Conservation (phyloP, 371 early-diverging fungal genomes). For the Mortierella sp. region DNA sequence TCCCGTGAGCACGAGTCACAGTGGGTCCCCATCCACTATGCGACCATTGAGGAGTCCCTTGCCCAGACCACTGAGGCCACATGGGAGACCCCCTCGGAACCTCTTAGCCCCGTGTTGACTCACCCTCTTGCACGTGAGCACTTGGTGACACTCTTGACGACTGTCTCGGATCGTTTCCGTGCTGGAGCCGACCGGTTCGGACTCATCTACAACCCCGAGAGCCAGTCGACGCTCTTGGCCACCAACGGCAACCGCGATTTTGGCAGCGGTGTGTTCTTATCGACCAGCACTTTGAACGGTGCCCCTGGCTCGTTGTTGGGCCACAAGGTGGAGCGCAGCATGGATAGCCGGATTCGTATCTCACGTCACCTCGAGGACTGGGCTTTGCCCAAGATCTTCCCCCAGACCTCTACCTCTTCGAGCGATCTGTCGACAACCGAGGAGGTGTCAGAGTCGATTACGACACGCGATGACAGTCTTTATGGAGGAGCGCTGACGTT, state of each 20-base stretch:
- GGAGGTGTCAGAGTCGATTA: slow-evolving; percentile 10
- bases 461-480: slow-evolving; percentile 25
- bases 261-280: slow-evolving; percentile 8
- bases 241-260: slow-evolving; percentile 11
- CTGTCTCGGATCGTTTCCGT: slow-evolving; percentile 56
- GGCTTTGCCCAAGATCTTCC: slow-evolving; percentile 38
- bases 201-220: slow-evolving; percentile 34
- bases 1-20: slow-evolving; percentile 49
- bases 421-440: slow-evolving; percentile 29
- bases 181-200: slow-evolving; percentile 48
- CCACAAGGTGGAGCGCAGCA: slow-evolving; percentile 36
- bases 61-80: slow-evolving; percentile 18
- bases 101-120: slow-evolving; percentile 40
- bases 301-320: slow-evolving; percentile 10
- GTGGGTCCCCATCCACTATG: slow-evolving; percentile 54
- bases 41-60: slow-evolving; percentile 45
- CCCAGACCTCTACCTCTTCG: slow-evolving; percentile 20
- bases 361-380: slow-evolving; percentile 49
- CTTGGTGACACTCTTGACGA: slow-evolving; percentile 45
- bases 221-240: slow-evolving; percentile 11
- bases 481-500: slow-evolving; percentile 17
- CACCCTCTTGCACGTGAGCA: slow-evolving; percentile 55
- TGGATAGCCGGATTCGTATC: slow-evolving; percentile 45
- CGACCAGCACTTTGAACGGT: slow-evolving; percentile 23
- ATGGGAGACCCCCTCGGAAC: slow-evolving; percentile 44